phyloP scores from a whole-genome alignment of 1,284 basidiomycete species.

The Ustilago loliicola region DNA sequence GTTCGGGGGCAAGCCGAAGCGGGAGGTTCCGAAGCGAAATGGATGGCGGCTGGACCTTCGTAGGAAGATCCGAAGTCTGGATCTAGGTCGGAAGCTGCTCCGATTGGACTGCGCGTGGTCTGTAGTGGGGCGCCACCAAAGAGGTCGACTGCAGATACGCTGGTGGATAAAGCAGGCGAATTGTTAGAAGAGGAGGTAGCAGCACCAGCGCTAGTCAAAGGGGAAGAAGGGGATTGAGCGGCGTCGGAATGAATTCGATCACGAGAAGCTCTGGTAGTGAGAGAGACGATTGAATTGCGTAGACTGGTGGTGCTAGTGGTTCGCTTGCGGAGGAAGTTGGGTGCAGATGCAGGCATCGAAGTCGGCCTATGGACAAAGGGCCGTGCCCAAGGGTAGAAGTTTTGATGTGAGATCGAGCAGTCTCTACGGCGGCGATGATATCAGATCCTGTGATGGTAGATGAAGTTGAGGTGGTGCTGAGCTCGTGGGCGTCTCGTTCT shows the following conservation, averaged over 20 bases:
- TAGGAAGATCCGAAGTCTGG: slow-evolving; percentile 44
- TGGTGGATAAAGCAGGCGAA: slow-evolving; percentile 6
- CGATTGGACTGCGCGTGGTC: slow-evolving; percentile 32
- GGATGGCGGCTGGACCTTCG: slow-evolving; percentile 30
- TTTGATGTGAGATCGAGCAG: background rate
- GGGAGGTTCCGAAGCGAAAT: slow-evolving; percentile 4
- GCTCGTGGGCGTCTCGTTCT: background rate
- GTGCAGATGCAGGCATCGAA: slow-evolving; percentile 25
- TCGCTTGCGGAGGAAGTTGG: slow-evolving; percentile 38
- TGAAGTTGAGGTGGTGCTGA: background rate
- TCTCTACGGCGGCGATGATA: background rate
- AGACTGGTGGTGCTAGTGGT: slow-evolving; percentile 35
- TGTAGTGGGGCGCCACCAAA: slow-evolving; percentile 38
- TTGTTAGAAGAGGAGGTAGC: slow-evolving; percentile 1
- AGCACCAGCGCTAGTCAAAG: slow-evolving; percentile 17
- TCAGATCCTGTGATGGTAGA: background rate
- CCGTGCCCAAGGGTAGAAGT: too few species aligned
- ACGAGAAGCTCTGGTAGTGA: slow-evolving; percentile 29
- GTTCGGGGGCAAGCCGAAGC: too few species aligned
- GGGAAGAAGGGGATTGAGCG: slow-evolving; percentile 7
- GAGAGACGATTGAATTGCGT: slow-evolving; percentile 29
- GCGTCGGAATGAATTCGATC: slow-evolving; percentile 23
- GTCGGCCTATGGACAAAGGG: too few species aligned
- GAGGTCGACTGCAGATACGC: slow-evolving; percentile 22
- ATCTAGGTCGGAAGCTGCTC: slow-evolving; percentile 20